Base-by-base conservation (phyloP, 139 green algal species). In the Chlamydomonas urium region DNA sequence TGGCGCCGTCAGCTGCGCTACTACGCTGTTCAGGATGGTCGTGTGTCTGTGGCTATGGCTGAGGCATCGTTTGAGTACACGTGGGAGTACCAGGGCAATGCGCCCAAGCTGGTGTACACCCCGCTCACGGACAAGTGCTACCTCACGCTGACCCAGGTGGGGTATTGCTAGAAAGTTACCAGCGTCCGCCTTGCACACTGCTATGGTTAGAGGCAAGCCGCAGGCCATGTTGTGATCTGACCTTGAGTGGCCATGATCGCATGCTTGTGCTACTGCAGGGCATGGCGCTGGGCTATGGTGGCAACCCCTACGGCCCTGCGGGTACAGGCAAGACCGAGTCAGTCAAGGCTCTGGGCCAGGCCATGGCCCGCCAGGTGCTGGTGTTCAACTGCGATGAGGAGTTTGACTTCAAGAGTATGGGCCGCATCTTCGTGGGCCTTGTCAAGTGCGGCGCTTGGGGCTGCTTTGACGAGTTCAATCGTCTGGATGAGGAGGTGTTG, bases 391-490 rank as follows among this genome's bases (percentile, higher is more conserved):
- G 90, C 77, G 88, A 93, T 45, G 90, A 91, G 75, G 81, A 92
- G 75, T 95, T 95, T 78, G 89, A 95, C 70, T 88, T 90, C 74
- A 77, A 82, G 45, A 79, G 75, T 23, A 91, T 95, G 84, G 87
- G 83, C 4, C 84, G 90, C 69, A 94, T 95, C 74, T 94, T 95
- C 65, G 75, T 89, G 56, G 90, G 90, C 26, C 85, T 95, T 36
- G 58, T 93, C 53, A 86, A 84, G 68, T 93, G 87, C 62, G 90
- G 90, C 33, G 87, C 88, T 1, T 95, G 90, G 90, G 90, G 90
- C 75, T 95, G 90, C 81, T 95, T 95, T 67, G 90, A 95, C 71
- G 90, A 95, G 83, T 93, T 95, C 78, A 95, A 95, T 76, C 84
- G 90, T 32, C 81, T 95, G 47, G 87, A 91, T 10, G 82, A 90